These are phyloP conservation scores for Pythium phragmitis DNA, from an alignment of 352 stramenopile genomes.

Conservation along the genomic window DNA sequence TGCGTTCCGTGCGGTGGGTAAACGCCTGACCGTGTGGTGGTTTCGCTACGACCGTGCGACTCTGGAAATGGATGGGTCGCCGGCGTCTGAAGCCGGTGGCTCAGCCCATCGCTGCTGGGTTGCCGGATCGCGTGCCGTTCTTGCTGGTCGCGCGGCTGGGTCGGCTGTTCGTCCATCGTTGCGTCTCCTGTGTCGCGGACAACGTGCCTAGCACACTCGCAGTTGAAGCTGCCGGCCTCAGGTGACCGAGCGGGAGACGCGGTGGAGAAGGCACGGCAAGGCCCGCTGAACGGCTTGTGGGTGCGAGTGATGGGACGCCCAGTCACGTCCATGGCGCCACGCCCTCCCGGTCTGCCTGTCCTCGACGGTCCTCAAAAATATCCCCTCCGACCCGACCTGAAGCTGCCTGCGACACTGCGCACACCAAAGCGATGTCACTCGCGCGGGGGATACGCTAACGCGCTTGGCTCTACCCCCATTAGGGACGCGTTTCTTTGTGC, in stretches of 20 bases:
- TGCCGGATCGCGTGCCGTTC: not conserved
- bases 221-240: slow-evolving; percentile 11
- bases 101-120: not conserved
- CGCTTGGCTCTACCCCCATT: slow-evolving; percentile 20
- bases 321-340: slow-evolving; percentile 5
- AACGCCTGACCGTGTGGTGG: not conserved
- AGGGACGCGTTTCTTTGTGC: slow-evolving; percentile 22
- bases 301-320: slow-evolving; percentile 5
- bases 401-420: slow-evolving; percentile 20
- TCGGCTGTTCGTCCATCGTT: slow-evolving; percentile 11
- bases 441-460: slow-evolving; percentile 6
- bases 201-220: not conserved
- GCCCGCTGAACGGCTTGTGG: not conserved
- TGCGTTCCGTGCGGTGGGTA: not conserved
- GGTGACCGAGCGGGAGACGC: slow-evolving; percentile 1
- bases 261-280: not conserved
- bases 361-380: not conserved
- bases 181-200: slow-evolving; percentile 15
- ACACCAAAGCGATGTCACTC: slow-evolving; percentile 14
- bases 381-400: slow-evolving; percentile 10
- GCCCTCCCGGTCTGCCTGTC: too few species aligned
- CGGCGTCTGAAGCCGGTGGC: slow-evolving; percentile 11
- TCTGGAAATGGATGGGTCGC: slow-evolving; percentile 1
- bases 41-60: not conserved
- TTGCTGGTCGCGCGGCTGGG: slow-evolving; percentile 14